phyloP scores from a whole-genome alignment of 2,329 filamentous ascomycete genomes.

The Pestalotiopsis sp. region DNA sequence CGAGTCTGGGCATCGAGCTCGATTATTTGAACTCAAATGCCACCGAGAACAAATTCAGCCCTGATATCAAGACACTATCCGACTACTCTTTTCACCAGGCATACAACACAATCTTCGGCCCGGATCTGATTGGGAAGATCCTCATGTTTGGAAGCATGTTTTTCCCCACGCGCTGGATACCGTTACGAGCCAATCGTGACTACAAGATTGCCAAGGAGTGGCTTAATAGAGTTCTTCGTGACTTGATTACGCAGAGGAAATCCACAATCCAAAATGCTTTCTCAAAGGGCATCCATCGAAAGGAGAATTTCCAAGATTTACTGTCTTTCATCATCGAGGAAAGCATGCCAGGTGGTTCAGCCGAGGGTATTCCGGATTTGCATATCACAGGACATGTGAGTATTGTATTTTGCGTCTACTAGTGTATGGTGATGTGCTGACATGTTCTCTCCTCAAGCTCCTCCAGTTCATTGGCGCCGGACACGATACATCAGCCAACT shows the following conservation, averaged over 20 bases:
- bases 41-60: neutral
- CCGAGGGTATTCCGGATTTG: slow-evolving; percentile 27
- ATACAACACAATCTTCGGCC: slow-evolving; percentile 16
- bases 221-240: slow-evolving; percentile 12
- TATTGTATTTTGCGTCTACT: neutral
- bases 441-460: slow-evolving; percentile 14
- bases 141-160: slow-evolving; percentile 17
- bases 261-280: neutral
- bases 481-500: slow-evolving; percentile 39
- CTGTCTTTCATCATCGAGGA: slow-evolving; percentile 19
- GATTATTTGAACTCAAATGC: neutral
- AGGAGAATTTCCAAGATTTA: slow-evolving; percentile 15
- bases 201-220: slow-evolving; percentile 17
- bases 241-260: neutral
- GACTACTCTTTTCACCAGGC: slow-evolving; percentile 17
- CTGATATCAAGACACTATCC: neutral
- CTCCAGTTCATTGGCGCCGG: slow-evolving; percentile 40
- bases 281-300: neutral
- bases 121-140: slow-evolving; percentile 4
- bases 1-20: slow-evolving; percentile 17
- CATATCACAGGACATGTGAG: slow-evolving; percentile 27
- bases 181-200: slow-evolving; percentile 16
- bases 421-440: neutral
- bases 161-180: slow-evolving; percentile 19
- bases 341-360: slow-evolving; percentile 18